Conservation (phyloP, 176 grass and related monocot genomes). For the Avena sativa region DNA sequence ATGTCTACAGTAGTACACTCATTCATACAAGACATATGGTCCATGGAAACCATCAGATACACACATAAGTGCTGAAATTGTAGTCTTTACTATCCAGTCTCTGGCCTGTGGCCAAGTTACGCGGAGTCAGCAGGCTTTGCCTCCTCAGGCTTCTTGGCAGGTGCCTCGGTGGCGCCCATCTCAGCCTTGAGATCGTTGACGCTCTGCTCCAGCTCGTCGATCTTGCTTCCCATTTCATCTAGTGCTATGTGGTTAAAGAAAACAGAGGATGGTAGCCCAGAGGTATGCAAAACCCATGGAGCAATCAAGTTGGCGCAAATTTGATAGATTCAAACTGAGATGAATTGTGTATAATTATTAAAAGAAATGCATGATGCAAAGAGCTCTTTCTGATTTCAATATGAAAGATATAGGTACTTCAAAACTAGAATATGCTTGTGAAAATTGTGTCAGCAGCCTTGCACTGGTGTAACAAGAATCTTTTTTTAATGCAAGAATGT, state of each 20-base stretch:
- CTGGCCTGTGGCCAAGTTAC: conserved; percentile 36
- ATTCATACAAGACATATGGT: conserved; percentile 26
- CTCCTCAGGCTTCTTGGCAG: conserved; percentile 64
- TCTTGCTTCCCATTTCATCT: conserved; percentile 95
- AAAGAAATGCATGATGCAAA: neutral
- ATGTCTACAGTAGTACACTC: conserved; percentile 15
- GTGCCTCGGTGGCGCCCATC: conserved; percentile 58
- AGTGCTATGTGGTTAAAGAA: conserved; percentile 78
- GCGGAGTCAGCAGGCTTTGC: conserved; percentile 52
- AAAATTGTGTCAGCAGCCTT: neutral
- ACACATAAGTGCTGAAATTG: conserved; percentile 19
- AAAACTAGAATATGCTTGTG: neutral
- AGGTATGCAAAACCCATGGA: neutral
- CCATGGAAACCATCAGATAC: conserved; percentile 17
- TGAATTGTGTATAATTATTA: neutral
- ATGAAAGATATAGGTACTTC: neutral
- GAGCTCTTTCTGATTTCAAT: neutral
- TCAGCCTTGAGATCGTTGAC: conserved; percentile 91
- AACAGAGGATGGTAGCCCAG: conserved; percentile 20
- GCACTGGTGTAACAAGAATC: conserved; percentile 2
- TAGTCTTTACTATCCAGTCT: conserved; percentile 20
- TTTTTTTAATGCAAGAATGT: neutral
- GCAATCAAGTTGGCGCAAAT: neutral
- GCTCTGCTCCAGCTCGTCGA: conserved; percentile 91
- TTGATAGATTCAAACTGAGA: neutral